These are phyloP conservation scores for Linnemannia elongata DNA, from an alignment of 192 early-diverging fungal species.

Conservation along the genomic window DNA sequence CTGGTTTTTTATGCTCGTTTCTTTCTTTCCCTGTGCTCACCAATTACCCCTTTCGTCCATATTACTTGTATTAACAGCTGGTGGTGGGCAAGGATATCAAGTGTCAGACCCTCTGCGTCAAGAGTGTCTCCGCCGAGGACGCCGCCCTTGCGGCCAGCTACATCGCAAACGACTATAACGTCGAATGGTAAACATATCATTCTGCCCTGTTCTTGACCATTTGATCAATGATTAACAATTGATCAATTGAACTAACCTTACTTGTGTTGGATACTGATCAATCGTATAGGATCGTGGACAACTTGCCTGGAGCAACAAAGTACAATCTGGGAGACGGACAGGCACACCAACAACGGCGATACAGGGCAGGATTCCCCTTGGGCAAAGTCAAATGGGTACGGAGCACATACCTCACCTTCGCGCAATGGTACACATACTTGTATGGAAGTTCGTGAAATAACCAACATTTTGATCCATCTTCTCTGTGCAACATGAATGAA, in stretches of 20 bases:
- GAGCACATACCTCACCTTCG: neutral
- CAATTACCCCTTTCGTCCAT: neutral
- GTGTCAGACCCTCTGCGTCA: constrained; percentile 71
- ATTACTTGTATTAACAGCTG: constrained; percentile 20
- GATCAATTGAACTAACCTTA: neutral
- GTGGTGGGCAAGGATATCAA: constrained; percentile 59
- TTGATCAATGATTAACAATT: neutral
- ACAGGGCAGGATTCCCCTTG: constrained; percentile 72
- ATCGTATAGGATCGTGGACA: constrained; percentile 69
- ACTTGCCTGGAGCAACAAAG: constrained; percentile 74
- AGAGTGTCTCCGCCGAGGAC: constrained; percentile 55
- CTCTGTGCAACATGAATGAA: neutral
- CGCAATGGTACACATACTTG: neutral
- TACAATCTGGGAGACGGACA: constrained; percentile 47
- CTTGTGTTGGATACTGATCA: neutral
- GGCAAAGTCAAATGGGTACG: constrained; percentile 63
- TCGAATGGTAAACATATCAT: constrained; percentile 65
- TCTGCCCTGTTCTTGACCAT: neutral
- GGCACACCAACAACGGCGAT: constrained; percentile 52
- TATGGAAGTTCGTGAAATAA: neutral
- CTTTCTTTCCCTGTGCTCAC: neutral
- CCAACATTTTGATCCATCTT: neutral
- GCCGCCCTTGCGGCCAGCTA: constrained; percentile 63
- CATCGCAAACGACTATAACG: constrained; percentile 70
- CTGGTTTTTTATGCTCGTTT: neutral